A percentile compares a stretch with the other conserved stretches of the same genome.
Evolutionary conservation across 305 asterid species (phyloP).

Genomic region (Solanum chacoense): DNA sequence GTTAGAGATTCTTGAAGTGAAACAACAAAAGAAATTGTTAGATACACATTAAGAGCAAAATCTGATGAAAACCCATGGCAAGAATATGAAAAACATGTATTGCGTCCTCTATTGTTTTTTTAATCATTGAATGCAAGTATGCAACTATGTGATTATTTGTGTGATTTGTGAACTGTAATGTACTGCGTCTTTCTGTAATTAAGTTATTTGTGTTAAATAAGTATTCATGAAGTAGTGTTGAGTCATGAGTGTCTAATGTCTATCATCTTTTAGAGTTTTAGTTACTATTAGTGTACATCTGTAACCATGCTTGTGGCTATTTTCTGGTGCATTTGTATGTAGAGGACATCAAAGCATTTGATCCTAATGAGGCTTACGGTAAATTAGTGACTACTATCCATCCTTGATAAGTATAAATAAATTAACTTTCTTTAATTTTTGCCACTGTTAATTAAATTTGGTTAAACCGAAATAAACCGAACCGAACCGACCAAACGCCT

Average conservation of each 20-base stretch:
- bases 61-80: background rate
- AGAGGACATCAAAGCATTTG: slow-evolving; percentile 88
- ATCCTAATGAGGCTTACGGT: slow-evolving; percentile 92
- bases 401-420: background rate
- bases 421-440: background rate
- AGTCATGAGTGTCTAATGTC: background rate
- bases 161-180: background rate
- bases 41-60: background rate
- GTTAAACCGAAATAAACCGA: background rate
- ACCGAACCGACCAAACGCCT: background rate
- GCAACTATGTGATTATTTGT: background rate
- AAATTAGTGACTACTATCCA: background rate
- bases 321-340: slow-evolving; percentile 72
- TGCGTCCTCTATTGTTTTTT: background rate
- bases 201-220: background rate
- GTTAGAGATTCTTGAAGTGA: background rate
- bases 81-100: background rate
- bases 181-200: background rate
- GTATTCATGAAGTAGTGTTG: background rate
- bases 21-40: background rate
- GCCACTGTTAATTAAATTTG: background rate
- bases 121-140: background rate
- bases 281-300: slow-evolving; percentile 30
- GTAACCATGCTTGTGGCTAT: slow-evolving; percentile 84
- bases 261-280: background rate